Evolutionary conservation across 345 rosid genomes (phyloP).

Genomic region (Triadica sebifera): DNA sequence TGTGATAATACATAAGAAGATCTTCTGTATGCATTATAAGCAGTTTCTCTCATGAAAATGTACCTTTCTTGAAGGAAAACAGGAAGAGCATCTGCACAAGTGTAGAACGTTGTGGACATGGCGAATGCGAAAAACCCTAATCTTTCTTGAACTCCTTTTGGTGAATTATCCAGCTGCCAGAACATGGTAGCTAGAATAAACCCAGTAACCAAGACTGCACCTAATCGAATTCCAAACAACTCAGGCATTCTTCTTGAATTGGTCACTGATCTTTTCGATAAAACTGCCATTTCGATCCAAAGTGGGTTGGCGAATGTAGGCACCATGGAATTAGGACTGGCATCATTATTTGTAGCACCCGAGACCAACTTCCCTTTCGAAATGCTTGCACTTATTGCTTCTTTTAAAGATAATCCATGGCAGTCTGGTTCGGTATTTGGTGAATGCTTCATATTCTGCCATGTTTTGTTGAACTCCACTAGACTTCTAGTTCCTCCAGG

Average conservation of each 20-base stretch:
- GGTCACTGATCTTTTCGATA: constrained; percentile 60
- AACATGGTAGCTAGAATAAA: constrained; percentile 86
- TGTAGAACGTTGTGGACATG: constrained; percentile 96
- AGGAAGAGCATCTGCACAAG: constrained; percentile 91
- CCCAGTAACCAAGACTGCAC: constrained; percentile 80
- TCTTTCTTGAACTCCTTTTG: constrained; percentile 83
- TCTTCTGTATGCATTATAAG: constrained; percentile 83
- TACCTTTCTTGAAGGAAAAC: constrained; percentile 92
- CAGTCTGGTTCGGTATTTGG: constrained; percentile 32
- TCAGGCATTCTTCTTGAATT: constrained; percentile 81
- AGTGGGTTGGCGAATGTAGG: constrained; percentile 81
- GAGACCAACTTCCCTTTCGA: constrained; percentile 85
- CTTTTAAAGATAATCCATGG: constrained; percentile 63
- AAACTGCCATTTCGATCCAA: constrained; percentile 74
- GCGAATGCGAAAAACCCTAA: constrained; percentile 93
- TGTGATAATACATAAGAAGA: constrained; percentile 87
- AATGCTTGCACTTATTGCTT: constrained; percentile 88
- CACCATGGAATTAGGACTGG: constrained; percentile 48
- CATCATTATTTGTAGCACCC: constrained; percentile 45
- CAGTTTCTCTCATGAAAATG: constrained; percentile 97
- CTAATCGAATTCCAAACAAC: constrained; percentile 68
- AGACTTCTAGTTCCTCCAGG: constrained; percentile 74
- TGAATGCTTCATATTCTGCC: constrained; percentile 64
- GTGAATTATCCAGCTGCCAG: constrained; percentile 83
- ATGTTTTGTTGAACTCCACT: constrained; percentile 72